These are phyloP conservation scores for Geranium rotundifolium DNA, from an alignment of 345 rosid genomes.

Conservation along the genomic window DNA sequence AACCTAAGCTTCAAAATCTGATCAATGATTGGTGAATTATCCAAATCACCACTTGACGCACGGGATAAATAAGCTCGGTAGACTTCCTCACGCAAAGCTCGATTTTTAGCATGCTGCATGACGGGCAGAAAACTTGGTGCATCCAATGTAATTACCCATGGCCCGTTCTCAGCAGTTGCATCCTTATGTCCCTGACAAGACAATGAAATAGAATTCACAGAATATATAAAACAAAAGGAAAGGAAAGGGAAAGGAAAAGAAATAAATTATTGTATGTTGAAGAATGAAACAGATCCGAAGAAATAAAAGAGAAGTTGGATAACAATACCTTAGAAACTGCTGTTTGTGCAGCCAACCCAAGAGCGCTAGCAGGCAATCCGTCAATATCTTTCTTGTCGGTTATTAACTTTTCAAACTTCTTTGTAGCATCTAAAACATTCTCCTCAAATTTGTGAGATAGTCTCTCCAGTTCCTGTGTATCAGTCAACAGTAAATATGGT, in stretches of 20 bases:
- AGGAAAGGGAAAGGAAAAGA: too few relatives aligned
- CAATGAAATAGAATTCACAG: slow-evolving; percentile 6
- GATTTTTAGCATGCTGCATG: slow-evolving; percentile 78
- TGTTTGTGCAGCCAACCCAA: slow-evolving; percentile 81
- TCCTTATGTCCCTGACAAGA: slow-evolving; percentile 55
- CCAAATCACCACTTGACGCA: slow-evolving; percentile 71
- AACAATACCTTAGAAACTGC: slow-evolving; percentile 69
- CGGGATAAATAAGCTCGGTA: slow-evolving; percentile 58
- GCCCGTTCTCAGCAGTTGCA: slow-evolving; percentile 78
- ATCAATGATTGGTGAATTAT: slow-evolving; percentile 61
- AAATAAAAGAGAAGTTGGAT: neutral
- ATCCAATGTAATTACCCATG: slow-evolving; percentile 80
- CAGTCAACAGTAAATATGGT: slow-evolving; percentile 3
- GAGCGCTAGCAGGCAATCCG: slow-evolving; percentile 84
- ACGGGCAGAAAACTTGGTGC: slow-evolving; percentile 70
- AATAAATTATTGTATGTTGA: neutral
- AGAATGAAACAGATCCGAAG: neutral
- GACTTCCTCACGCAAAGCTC: slow-evolving; percentile 75
- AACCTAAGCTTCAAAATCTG: slow-evolving; percentile 63
- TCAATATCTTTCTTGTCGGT: slow-evolving; percentile 75
- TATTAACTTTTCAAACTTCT: slow-evolving; percentile 72
- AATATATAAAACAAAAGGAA: neutral
- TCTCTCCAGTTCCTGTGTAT: slow-evolving; percentile 63
- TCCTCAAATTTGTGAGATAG: slow-evolving; percentile 70
- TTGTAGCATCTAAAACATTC: slow-evolving; percentile 89